phyloP scores from a whole-genome alignment of 139 green algal genomes.

The Trebouxia sp. region DNA sequence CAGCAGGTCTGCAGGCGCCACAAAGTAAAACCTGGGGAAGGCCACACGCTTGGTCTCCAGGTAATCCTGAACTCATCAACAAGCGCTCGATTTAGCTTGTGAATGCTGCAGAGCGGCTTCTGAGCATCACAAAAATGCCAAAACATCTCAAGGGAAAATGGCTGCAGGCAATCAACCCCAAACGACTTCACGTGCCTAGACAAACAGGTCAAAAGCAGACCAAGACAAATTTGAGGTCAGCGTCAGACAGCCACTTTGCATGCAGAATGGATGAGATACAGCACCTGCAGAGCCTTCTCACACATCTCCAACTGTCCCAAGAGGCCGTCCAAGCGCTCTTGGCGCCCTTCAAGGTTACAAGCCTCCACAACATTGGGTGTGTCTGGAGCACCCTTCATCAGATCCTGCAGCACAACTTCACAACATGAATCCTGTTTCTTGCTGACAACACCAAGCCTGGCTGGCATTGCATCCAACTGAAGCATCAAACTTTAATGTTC shows the following conservation, averaged over 20 bases:
- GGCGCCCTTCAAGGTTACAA: constrained; percentile 84
- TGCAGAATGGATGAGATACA: no score
- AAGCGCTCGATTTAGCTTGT: not conserved
- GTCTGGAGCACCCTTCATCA: constrained; percentile 77
- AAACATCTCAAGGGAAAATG: no score
- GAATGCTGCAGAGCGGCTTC: not conserved
- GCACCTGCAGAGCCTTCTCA: constrained; percentile 88
- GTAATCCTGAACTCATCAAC: constrained; percentile 71
- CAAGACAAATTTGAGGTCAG: no score
- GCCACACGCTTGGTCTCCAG: constrained; percentile 90
- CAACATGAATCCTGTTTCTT: no score
- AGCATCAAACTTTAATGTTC: no score
- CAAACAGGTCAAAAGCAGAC: no score
- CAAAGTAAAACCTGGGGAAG: constrained; percentile 96
- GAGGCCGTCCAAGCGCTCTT: constrained; percentile 88
- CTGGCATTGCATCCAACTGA: not conserved
- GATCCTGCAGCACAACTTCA: constrained; percentile 57
- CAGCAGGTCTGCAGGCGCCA: constrained; percentile 86
- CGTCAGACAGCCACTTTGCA: not conserved
- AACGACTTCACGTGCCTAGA: no score
- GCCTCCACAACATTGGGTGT: constrained; percentile 85
- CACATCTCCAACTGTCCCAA: constrained; percentile 87
- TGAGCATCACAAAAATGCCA: not conserved
- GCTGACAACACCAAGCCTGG: no score
- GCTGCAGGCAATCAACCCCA: no score